Conservation (phyloP, 2,329 filamentous ascomycete genomes). For the Rhynchosporium secalis region DNA sequence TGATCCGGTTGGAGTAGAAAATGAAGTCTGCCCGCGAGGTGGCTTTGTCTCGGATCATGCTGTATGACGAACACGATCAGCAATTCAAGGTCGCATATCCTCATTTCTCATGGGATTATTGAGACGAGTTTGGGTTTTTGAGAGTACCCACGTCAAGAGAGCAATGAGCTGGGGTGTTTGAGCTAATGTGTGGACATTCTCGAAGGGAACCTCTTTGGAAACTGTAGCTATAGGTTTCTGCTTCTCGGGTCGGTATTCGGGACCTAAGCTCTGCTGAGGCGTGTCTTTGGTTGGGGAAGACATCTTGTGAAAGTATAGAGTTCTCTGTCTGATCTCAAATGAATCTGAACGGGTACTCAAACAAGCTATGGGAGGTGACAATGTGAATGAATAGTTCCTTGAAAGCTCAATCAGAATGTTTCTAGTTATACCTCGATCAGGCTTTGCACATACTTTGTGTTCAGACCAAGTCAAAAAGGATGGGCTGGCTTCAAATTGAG, state of each 20-base stretch:
- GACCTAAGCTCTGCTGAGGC: constrained; percentile 71
- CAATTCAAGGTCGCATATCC: neutral
- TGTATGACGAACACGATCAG: constrained; percentile 43
- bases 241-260: constrained; percentile 71
- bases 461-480: neutral
- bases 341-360: neutral
- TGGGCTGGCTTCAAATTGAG: constrained; percentile 4
- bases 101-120: neutral
- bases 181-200: constrained; percentile 85
- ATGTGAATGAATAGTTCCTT: neutral
- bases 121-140: too few relatives aligned
- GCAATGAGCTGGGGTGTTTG: constrained; percentile 98
- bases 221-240: constrained; percentile 87
- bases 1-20: constrained; percentile 98
- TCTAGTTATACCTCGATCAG: neutral
- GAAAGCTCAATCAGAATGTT: neutral
- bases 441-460: constrained; percentile 3
- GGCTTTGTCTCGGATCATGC: constrained; percentile 90
- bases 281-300: constrained; percentile 39
- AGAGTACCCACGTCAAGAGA: constrained; percentile 79
- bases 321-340: neutral
- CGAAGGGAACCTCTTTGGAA: constrained; percentile 75
- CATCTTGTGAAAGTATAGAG: constrained; percentile 24
- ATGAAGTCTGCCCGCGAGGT: constrained; percentile 96
- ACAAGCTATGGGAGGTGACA: neutral